Conservation (phyloP, 1,284 basidiomycete species). For the Microbotryum lychnidis-dioicae region DNA sequence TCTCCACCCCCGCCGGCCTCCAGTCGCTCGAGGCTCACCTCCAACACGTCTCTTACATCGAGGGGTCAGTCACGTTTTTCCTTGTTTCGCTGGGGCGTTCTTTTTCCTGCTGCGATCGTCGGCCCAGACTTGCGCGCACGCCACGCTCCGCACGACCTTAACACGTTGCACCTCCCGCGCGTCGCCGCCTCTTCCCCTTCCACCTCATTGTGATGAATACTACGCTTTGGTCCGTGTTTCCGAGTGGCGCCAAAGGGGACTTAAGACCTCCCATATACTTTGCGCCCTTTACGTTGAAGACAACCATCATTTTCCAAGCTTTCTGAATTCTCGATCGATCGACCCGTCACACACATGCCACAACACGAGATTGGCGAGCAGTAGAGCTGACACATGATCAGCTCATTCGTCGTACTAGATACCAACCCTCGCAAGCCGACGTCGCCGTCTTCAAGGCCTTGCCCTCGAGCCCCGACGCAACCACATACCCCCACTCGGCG, state of each 20-base stretch:
- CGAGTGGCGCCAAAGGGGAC: constrained; percentile 59
- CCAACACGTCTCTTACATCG: constrained; percentile 73
- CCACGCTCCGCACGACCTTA: background rate
- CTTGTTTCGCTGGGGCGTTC: background rate
- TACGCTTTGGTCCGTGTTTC: constrained; percentile 98
- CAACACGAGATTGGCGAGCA: background rate
- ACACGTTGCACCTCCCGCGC: constrained; percentile 2
- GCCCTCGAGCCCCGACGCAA: constrained; percentile 55
- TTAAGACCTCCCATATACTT: constrained; percentile 78
- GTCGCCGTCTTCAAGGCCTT: constrained; percentile 83
- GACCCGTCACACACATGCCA: background rate
- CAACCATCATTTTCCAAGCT: constrained; percentile 62
- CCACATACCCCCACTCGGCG: constrained; percentile 65
- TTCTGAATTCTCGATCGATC: constrained; percentile 52
- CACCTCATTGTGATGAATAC: constrained; percentile 56
- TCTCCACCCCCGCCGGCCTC: constrained; percentile 47
- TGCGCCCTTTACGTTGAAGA: constrained; percentile 53
- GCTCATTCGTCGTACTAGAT: constrained; percentile 49
- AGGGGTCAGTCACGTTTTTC: constrained; percentile 63
- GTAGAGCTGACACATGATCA: constrained; percentile 2
- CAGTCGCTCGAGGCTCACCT: constrained; percentile 76
- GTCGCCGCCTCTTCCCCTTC: constrained; percentile 17
- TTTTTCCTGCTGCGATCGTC: background rate
- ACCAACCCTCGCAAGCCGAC: constrained; percentile 92
- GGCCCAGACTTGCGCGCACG: background rate